These are phyloP conservation scores for Pythium angustatum DNA, from an alignment of 352 stramenopile species.

Conservation along the genomic window DNA sequence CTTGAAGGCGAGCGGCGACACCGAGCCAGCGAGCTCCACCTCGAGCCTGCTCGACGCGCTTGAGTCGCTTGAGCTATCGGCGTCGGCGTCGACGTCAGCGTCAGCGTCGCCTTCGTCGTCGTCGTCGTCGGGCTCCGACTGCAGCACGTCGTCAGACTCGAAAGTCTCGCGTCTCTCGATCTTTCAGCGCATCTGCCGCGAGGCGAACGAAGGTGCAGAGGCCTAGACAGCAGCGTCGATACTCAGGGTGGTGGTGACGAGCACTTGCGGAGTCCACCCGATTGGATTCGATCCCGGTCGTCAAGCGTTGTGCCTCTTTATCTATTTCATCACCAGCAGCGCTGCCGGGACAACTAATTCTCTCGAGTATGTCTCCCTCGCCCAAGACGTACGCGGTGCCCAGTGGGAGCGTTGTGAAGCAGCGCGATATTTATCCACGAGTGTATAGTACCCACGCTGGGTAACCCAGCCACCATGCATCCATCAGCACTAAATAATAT, in stretches of 20 bases:
- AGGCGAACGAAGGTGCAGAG: no score
- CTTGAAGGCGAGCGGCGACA: constrained; percentile 30
- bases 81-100: constrained; percentile 23
- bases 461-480: neutral
- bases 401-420: no score
- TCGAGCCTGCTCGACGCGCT: constrained; percentile 36
- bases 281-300: no score
- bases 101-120: constrained; percentile 37
- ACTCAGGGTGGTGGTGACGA: constrained; percentile 7
- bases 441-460: constrained; percentile 2
- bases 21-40: constrained; percentile 36
- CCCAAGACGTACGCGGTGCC: no score
- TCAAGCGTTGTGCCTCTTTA: no score
- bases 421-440: constrained; percentile 13
- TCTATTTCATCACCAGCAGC: no score
- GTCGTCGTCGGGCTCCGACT: constrained; percentile 31
- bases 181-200: constrained; percentile 82
- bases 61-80: constrained; percentile 36
- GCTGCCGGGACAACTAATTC: no score
- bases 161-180: constrained; percentile 79
- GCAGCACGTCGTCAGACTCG: constrained; percentile 34
- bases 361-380: no score
- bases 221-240: constrained; percentile 39
- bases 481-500: no score
- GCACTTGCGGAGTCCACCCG: no score